A percentile compares a stretch with the other conserved stretches of the same genome.
Conservation (phyloP, 306 rosid genomes). For the Morella rubra region DNA sequence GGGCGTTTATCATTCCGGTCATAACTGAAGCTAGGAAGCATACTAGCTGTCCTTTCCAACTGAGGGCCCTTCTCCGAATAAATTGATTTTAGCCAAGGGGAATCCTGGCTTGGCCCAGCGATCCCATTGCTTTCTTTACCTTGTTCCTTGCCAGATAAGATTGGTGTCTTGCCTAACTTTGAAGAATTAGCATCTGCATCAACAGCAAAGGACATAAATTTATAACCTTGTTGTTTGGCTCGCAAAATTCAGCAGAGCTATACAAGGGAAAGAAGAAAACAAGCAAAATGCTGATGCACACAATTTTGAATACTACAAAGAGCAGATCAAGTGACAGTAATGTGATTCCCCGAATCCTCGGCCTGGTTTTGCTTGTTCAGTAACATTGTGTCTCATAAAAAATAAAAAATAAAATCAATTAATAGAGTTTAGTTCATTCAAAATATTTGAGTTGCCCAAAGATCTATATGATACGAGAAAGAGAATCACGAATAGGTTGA, state of each 20-base stretch:
- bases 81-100: conserved; percentile 70
- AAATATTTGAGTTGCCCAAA: background rate
- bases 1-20: conserved; percentile 61
- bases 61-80: conserved; percentile 61
- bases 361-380: background rate
- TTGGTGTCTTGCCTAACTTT: conserved; percentile 46
- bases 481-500: background rate
- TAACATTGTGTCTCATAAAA: background rate
- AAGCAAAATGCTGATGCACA: background rate
- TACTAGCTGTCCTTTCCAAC: conserved; percentile 58
- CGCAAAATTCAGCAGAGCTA: background rate
- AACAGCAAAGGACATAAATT: conserved; percentile 29
- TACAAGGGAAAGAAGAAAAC: background rate
- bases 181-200: conserved; percentile 74
- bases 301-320: background rate
- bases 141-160: conserved; percentile 56
- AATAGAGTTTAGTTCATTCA: background rate
- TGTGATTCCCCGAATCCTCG: background rate
- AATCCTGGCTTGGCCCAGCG: conserved; percentile 79
- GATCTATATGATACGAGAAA: background rate
- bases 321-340: background rate
- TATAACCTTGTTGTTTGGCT: conserved; percentile 16
- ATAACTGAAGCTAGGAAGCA: conserved; percentile 62
- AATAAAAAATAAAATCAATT: background rate
- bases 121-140: conserved; percentile 54